Evolutionary conservation across 352 stramenopile genomes (phyloP).

Genomic region (Hyaloperonospora arabidopsidis): DNA sequence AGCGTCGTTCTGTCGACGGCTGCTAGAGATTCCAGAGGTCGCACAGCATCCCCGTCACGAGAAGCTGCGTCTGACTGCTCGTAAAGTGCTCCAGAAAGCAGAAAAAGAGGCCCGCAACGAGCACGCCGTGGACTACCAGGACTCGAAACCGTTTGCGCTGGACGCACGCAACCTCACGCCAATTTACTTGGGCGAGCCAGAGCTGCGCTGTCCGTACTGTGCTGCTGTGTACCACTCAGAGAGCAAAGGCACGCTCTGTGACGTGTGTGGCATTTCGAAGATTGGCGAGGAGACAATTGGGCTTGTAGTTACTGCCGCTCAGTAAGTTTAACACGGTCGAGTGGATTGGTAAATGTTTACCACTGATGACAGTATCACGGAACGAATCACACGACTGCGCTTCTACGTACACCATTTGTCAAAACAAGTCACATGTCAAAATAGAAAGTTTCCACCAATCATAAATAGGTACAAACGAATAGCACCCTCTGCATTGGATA

Average conservation of each 20-base stretch:
- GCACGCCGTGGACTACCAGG: constrained; percentile 95
- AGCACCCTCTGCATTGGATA: too few relatives aligned
- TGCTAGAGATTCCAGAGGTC: constrained; percentile 97
- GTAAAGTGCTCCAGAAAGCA: constrained; percentile 97
- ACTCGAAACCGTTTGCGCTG: constrained; percentile 94
- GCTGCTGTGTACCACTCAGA: constrained; percentile 83
- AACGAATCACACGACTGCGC: too few relatives aligned
- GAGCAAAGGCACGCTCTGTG: constrained; percentile 87
- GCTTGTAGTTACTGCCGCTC: constrained; percentile 80
- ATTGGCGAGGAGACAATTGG: constrained; percentile 94
- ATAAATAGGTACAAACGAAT: too few relatives aligned
- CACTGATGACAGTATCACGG: too few relatives aligned
- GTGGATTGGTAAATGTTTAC: too few relatives aligned
- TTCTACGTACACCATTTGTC: too few relatives aligned
- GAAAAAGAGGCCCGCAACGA: constrained; percentile 99
- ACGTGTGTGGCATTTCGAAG: constrained; percentile 88
- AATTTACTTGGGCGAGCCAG: constrained; percentile 89
- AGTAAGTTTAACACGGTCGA: constrained; percentile 19
- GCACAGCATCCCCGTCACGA: constrained; percentile 83
- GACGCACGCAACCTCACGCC: constrained; percentile 92
- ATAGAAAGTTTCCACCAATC: too few relatives aligned
- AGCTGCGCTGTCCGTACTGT: constrained; percentile 94
- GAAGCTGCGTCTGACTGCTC: constrained; percentile 91
- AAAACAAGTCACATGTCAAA: too few relatives aligned
- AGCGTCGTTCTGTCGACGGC: constrained; percentile 95